Evolutionary conservation across 2,329 filamentous ascomycete species (phyloP).

Genomic region (Xylaria sp.): DNA sequence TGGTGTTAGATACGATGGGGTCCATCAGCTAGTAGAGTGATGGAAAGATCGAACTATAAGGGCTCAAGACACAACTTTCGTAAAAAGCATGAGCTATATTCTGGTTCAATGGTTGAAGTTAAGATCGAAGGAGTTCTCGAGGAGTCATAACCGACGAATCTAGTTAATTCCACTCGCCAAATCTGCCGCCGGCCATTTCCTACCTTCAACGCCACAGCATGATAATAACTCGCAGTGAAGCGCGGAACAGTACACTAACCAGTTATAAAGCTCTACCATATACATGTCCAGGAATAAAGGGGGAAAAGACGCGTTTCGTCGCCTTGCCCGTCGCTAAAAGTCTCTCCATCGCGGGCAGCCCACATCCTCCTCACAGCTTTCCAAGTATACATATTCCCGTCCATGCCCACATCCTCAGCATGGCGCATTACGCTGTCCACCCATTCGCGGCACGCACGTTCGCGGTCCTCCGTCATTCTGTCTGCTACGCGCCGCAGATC

Average conservation of each 20-base stretch:
- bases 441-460: conserved; percentile 36
- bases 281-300: conserved; percentile 34
- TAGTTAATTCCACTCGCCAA: conserved; percentile 34
- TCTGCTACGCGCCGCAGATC: conserved; percentile 36
- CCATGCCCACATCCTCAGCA: conserved; percentile 36
- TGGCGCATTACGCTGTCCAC: conserved; percentile 36
- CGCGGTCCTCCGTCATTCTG: conserved; percentile 36
- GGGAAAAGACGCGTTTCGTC: conserved; percentile 37
- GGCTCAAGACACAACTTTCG: too few species aligned
- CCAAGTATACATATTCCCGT: conserved; percentile 36
- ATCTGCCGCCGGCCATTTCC: conserved; percentile 35
- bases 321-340: conserved; percentile 35
- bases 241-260: conserved; percentile 33
- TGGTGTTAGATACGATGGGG: conserved; percentile 30
- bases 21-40: conserved; percentile 32
- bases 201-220: conserved; percentile 35
- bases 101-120: conserved; percentile 31
- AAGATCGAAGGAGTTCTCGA: conserved; percentile 34
- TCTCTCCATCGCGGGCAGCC: conserved; percentile 37
- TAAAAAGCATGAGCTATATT: conserved; percentile 19
- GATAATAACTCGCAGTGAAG: conserved; percentile 35
- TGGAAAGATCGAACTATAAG: conserved; percentile 33
- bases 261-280: conserved; percentile 37
- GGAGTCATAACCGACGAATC: conserved; percentile 31
- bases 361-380: conserved; percentile 37